Conservation (phyloP, 768 basidiomycete species). For the Podaxis sp. region DNA sequence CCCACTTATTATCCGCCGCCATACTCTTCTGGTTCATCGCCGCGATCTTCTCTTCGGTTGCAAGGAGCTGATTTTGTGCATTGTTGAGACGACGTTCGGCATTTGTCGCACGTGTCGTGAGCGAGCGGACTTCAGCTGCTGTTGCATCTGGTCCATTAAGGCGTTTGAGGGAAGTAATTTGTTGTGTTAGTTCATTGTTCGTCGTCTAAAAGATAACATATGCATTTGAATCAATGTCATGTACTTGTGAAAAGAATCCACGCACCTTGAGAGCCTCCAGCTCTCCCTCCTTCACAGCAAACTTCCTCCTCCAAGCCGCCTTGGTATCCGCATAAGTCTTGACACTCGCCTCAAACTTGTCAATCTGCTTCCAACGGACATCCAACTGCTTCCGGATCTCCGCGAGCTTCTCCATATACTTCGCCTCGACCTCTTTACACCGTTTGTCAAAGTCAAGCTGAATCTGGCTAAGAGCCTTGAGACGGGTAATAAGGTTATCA, state of each 20-base stretch:
- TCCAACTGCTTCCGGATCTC: slow-evolving; percentile 89
- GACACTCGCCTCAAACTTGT: slow-evolving; percentile 86
- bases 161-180: slow-evolving; percentile 49
- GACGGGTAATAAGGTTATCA: slow-evolving; percentile 85
- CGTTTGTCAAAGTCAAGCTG: slow-evolving; percentile 86
- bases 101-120: slow-evolving; percentile 73
- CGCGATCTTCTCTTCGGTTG: slow-evolving; percentile 84
- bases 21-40: slow-evolving; percentile 69
- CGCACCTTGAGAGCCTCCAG: slow-evolving; percentile 81
- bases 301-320: slow-evolving; percentile 74
- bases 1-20: slow-evolving; percentile 86
- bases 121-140: slow-evolving; percentile 59
- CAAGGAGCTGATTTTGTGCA: slow-evolving; percentile 78
- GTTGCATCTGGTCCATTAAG: slow-evolving; percentile 60
- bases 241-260: background rate
- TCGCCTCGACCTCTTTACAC: slow-evolving; percentile 73
- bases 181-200: slow-evolving; percentile 71
- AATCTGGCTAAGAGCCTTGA: slow-evolving; percentile 83
- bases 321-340: slow-evolving; percentile 84
- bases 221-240: background rate
- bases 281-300: slow-evolving; percentile 84
- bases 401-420: slow-evolving; percentile 69
- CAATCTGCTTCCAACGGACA: slow-evolving; percentile 85
- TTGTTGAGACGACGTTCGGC: slow-evolving; percentile 88
- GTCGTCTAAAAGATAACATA: slow-evolving; percentile 49